Evolutionary conservation across 2,329 filamentous ascomycete genomes (phyloP).

Genomic region (Fusarium paranaense): DNA sequence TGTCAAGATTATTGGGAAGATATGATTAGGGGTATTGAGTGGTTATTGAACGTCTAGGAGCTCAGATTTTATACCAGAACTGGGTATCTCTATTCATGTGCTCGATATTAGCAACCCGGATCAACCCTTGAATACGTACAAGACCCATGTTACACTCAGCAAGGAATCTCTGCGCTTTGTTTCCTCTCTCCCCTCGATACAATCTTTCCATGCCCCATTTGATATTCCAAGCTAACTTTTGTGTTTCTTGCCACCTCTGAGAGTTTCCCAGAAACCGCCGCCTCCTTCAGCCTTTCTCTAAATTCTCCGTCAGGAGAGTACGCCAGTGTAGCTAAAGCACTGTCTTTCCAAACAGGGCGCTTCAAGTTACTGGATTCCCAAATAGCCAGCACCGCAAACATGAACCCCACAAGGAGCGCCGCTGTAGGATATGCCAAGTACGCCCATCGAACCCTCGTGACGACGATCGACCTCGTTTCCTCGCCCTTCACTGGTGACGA

Average conservation of each 20-base stretch:
- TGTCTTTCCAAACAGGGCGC: neutral
- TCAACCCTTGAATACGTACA: too few relatives aligned
- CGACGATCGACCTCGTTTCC: neutral
- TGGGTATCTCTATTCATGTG: neutral
- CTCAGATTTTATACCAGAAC: too few relatives aligned
- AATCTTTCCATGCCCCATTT: neutral
- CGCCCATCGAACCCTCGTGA: slow-evolving; percentile 3
- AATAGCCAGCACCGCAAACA: neutral
- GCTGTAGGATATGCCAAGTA: neutral
- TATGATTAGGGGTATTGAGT: neutral
- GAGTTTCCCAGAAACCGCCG: neutral
- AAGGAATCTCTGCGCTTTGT: neutral
- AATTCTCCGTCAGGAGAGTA: neutral
- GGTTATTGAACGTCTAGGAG: neutral
- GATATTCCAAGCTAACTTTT: neutral
- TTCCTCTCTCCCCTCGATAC: neutral
- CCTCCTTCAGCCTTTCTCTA: neutral
- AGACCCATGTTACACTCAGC: neutral
- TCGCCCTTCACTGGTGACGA: neutral
- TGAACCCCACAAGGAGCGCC: neutral
- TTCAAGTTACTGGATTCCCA: neutral
- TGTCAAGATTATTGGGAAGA: neutral
- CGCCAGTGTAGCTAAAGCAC: neutral
- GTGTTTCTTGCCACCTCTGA: neutral
- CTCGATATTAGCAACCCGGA: neutral